Percentiles rank a stretch among this genome's conserved stretches.
phyloP scores from a whole-genome alignment of 1,284 basidiomycete genomes.

The Farysia itapuensis region DNA sequence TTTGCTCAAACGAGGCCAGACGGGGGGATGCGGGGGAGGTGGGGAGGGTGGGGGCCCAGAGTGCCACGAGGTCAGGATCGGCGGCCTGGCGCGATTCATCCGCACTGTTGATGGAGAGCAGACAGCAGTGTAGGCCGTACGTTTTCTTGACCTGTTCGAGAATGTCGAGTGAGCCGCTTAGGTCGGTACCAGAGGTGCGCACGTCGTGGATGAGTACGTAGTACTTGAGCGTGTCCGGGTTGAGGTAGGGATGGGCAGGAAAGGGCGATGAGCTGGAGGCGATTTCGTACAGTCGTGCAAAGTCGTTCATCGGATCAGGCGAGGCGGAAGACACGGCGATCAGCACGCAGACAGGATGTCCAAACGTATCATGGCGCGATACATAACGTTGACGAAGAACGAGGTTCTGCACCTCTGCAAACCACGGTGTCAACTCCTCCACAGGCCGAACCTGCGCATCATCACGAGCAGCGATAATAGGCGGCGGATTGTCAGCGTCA shows the following conservation, averaged over 20 bases:
- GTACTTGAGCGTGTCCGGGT: constrained; percentile 50
- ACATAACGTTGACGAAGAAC: constrained; percentile 29
- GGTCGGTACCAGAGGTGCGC: constrained; percentile 31
- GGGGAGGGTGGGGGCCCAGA: constrained; percentile 13
- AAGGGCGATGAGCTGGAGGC: constrained; percentile 33
- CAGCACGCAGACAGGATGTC: constrained; percentile 38
- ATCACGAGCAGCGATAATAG: neutral
- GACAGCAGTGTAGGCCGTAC: constrained; percentile 56
- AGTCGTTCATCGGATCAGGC: constrained; percentile 56
- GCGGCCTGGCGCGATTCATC: constrained; percentile 15
- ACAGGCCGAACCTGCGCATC: constrained; percentile 11
- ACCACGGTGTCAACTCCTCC: constrained; percentile 44
- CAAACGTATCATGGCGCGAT: constrained; percentile 42
- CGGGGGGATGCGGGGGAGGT: constrained; percentile 4
- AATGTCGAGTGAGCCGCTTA: constrained; percentile 38
- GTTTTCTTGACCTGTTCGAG: constrained; percentile 51
- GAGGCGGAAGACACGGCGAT: constrained; percentile 46
- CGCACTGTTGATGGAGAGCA: constrained; percentile 53
- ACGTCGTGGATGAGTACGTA: constrained; percentile 55
- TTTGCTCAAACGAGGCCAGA: neutral
- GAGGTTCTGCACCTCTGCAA: constrained; percentile 31
- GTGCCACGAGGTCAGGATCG: constrained; percentile 6
- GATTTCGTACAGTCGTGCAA: constrained; percentile 50
- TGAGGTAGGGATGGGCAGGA: constrained; percentile 40
- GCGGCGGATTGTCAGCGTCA: neutral